Conservation (phyloP, 495 filamentous ascomycete species). For the Xylaria nigripes region DNA sequence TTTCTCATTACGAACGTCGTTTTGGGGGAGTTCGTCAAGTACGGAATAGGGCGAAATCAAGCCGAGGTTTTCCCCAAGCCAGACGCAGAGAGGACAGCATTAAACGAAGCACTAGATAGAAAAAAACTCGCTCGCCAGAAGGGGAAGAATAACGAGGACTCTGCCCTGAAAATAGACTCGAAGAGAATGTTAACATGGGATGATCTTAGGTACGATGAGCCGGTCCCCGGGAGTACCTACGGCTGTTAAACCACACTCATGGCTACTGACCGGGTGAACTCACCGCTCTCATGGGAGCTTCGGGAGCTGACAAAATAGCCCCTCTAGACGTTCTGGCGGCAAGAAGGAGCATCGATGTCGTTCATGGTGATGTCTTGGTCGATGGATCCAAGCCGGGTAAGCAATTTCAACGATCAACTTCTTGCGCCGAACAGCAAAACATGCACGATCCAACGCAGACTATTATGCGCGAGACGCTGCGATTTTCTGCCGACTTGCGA, state of each 20-base stretch:
- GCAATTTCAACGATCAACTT: conserved; percentile 69
- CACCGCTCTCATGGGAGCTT: conserved; percentile 77
- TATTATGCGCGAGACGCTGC: conserved; percentile 77
- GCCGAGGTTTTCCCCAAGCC: conserved; percentile 67
- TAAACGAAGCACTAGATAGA: conserved; percentile 56
- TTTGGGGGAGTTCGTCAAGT: conserved; percentile 68
- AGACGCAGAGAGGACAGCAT: conserved; percentile 56
- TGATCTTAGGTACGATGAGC: conserved; percentile 70
- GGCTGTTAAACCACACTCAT: conserved; percentile 61
- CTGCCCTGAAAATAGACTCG: conserved; percentile 56
- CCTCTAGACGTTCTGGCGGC: conserved; percentile 69
- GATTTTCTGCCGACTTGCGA: conserved; percentile 74
- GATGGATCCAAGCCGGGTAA: conserved; percentile 59
- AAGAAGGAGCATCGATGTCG: conserved; percentile 71
- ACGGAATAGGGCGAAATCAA: conserved; percentile 68
- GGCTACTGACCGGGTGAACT: conserved; percentile 75
- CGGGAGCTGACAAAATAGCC: conserved; percentile 83
- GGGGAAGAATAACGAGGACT: conserved; percentile 37
- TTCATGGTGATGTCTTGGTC: conserved; percentile 64
- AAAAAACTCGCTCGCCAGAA: conserved; percentile 51
- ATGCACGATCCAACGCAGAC: conserved; percentile 70
- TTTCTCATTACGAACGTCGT: conserved; percentile 63
- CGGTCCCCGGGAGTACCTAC: conserved; percentile 57
- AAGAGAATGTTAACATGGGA: conserved; percentile 71
- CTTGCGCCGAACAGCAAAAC: conserved; percentile 76